Evolutionary conservation across 2,329 filamentous ascomycete species (phyloP).

Genomic region (Calonectria hawksworthii): DNA sequence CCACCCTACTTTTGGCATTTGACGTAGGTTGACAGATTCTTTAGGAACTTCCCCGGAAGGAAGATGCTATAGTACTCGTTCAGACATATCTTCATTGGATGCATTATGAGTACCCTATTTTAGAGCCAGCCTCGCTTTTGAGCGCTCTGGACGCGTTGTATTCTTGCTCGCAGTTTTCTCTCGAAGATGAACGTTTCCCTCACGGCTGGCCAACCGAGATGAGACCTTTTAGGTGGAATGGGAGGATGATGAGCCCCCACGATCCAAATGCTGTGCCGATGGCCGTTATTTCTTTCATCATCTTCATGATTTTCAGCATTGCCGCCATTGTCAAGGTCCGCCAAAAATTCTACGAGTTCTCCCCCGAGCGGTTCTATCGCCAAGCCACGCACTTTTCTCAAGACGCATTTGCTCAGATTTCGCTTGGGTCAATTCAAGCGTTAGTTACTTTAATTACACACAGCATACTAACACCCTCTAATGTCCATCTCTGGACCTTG

Average conservation of each 20-base stretch:
- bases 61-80: slow-evolving; percentile 35
- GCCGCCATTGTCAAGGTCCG: slow-evolving; percentile 51
- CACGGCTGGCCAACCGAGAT: slow-evolving; percentile 38
- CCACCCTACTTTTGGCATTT: background rate
- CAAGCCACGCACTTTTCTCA: slow-evolving; percentile 48
- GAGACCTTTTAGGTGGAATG: slow-evolving; percentile 41
- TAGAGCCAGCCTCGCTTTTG: slow-evolving; percentile 37
- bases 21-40: background rate
- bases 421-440: slow-evolving; percentile 50
- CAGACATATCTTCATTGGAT: slow-evolving; percentile 41
- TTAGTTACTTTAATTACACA: slow-evolving; percentile 49
- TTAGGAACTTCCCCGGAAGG: slow-evolving; percentile 39
- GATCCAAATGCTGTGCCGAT: slow-evolving; percentile 28
- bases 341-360: slow-evolving; percentile 50
- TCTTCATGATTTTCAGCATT: slow-evolving; percentile 54
- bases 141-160: slow-evolving; percentile 41
- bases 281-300: slow-evolving; percentile 47
- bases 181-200: slow-evolving; percentile 6
- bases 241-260: slow-evolving; percentile 19
- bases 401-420: slow-evolving; percentile 51
- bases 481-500: slow-evolving; percentile 54
- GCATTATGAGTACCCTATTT: slow-evolving; percentile 40
- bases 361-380: slow-evolving; percentile 51
- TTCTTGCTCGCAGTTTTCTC: slow-evolving; percentile 18
- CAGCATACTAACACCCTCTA: slow-evolving; percentile 50